phyloP scores from a whole-genome alignment of 495 filamentous ascomycete genomes.

The Platismatia glauca region DNA sequence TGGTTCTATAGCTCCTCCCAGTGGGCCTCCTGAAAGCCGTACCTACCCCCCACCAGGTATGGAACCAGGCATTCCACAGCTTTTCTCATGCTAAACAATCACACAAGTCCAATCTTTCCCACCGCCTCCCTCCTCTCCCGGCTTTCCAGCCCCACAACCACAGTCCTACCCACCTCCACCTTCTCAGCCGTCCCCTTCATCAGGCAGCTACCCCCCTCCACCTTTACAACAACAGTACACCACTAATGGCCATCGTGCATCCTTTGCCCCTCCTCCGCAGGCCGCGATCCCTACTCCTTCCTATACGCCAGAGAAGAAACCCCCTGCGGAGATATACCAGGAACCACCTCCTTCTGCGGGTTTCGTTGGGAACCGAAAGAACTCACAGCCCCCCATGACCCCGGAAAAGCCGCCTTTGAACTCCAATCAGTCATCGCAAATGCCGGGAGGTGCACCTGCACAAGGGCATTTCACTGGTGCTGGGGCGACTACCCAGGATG shows the following conservation, averaged over 20 bases:
- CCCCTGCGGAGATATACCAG: slow-evolving; percentile 20
- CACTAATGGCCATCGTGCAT: slow-evolving; percentile 21
- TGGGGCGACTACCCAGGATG: slow-evolving; percentile 49
- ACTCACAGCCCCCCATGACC: slow-evolving; percentile 22
- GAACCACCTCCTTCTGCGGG: slow-evolving; percentile 23
- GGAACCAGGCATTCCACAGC: background rate
- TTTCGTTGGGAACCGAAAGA: slow-evolving; percentile 16
- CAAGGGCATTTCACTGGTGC: slow-evolving; percentile 52
- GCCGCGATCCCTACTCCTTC: slow-evolving; percentile 13
- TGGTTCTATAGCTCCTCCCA: slow-evolving; percentile 20
- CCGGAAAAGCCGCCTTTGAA: slow-evolving; percentile 21
- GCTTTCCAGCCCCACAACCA: slow-evolving; percentile 29
- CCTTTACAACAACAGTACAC: slow-evolving; percentile 25
- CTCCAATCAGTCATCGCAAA: slow-evolving; percentile 22
- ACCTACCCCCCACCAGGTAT: slow-evolving; percentile 17
- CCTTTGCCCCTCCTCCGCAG: slow-evolving; percentile 23
- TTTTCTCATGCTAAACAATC: slow-evolving; percentile 5
- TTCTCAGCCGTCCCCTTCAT: slow-evolving; percentile 19
- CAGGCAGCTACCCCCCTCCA: slow-evolving; percentile 22
- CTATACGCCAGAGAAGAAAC: slow-evolving; percentile 11
- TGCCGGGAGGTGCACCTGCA: slow-evolving; percentile 40
- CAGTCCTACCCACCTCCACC: slow-evolving; percentile 35
- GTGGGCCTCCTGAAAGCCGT: slow-evolving; percentile 18
- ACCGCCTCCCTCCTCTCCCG: slow-evolving; percentile 25
- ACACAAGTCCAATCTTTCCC: slow-evolving; percentile 21